These are phyloP conservation scores for Calocybe gangraenosa DNA, from an alignment of 768 basidiomycete species.

Conservation along the genomic window DNA sequence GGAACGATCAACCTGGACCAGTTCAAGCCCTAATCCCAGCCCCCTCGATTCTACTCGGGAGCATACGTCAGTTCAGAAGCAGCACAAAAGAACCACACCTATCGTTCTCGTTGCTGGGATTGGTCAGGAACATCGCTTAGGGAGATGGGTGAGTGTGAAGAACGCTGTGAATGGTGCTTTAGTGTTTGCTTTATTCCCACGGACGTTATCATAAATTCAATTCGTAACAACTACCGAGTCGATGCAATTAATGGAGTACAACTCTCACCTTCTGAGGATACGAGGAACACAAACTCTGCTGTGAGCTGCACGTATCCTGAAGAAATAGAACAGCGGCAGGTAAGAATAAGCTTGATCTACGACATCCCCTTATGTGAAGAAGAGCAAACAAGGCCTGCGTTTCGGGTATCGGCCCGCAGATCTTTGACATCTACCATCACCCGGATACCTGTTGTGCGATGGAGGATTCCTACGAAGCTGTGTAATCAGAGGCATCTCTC, in stretches of 20 bases:
- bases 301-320: no score
- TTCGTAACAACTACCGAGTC: no score
- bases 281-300: no score
- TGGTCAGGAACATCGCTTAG: constrained; percentile 85
- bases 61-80: constrained; percentile 9
- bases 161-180: constrained; percentile 70
- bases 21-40: background rate
- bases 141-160: constrained; percentile 82
- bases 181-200: constrained; percentile 54
- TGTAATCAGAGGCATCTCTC: background rate
- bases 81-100: constrained; percentile 18
- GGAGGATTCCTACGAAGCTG: background rate
- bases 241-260: no score
- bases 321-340: no score
- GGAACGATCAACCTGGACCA: constrained; percentile 29
- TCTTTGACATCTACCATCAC: no score
- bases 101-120: constrained; percentile 73
- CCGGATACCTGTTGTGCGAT: background rate
- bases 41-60: background rate
- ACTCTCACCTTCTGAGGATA: no score
- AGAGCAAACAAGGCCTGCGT: no score
- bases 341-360: no score
- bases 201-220: constrained; percentile 19
- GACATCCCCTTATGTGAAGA: no score
- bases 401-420: no score